phyloP scores from a whole-genome alignment of 179 eudicot genomes.

The Beta macrorhiza region DNA sequence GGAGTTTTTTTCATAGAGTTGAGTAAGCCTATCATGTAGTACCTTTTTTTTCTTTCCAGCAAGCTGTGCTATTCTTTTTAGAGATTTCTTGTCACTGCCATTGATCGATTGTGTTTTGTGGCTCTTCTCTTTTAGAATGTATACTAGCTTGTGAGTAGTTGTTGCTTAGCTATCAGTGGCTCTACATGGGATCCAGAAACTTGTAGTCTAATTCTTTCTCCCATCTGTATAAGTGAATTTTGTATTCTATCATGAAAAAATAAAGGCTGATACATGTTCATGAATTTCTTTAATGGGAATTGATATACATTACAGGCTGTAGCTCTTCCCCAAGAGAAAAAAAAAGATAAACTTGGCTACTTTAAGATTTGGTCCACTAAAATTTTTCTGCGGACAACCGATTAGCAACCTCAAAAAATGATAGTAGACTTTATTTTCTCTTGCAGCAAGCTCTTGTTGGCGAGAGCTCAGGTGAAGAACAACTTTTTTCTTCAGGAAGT shows the following conservation, averaged over 20 bases:
- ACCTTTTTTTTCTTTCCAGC: background rate
- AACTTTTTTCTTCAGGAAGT: conserved; percentile 76
- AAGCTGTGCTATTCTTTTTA: background rate
- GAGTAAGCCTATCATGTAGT: background rate
- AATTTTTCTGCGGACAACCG: background rate
- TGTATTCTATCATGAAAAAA: background rate
- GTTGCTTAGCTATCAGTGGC: conserved; percentile 3
- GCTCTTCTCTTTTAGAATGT: background rate
- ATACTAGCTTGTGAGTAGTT: background rate
- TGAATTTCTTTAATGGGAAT: background rate
- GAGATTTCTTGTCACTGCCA: background rate
- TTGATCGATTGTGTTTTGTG: background rate
- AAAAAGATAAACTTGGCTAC: background rate
- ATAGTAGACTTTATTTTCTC: conserved; percentile 12
- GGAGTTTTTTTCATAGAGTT: background rate
- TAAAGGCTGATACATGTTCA: background rate
- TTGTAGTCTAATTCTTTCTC: background rate
- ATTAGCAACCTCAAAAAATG: background rate
- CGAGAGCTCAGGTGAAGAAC: conserved; percentile 87
- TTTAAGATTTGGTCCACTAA: background rate
- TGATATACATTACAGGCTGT: too few relatives aligned
- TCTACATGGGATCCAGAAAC: background rate
- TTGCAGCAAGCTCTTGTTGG: conserved; percentile 95
- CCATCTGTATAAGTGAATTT: background rate
- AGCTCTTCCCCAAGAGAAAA: background rate